phyloP scores from a whole-genome alignment of 2,329 filamentous ascomycete species.

The Aspergillus uvarum region DNA sequence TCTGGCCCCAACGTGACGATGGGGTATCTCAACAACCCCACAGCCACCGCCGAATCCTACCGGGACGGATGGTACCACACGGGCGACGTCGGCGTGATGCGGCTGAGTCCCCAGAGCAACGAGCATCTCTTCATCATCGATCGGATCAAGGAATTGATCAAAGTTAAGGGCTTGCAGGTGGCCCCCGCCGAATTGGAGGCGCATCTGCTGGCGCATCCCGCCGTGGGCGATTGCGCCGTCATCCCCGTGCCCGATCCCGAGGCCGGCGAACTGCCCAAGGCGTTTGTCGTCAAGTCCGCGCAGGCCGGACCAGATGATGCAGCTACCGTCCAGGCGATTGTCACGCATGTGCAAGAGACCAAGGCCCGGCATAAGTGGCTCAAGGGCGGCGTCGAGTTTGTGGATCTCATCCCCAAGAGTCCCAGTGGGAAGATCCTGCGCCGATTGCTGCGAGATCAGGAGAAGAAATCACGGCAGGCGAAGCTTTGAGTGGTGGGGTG shows the following conservation, averaged over 20 bases:
- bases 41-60: constrained; percentile 68
- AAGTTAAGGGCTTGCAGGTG: constrained; percentile 60
- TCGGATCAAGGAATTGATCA: constrained; percentile 68
- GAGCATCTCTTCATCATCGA: constrained; percentile 50
- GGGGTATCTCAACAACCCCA: constrained; percentile 73
- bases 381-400: background rate
- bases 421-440: background rate
- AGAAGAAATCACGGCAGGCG: background rate
- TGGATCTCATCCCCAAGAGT: background rate
- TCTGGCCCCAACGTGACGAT: constrained; percentile 67
- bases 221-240: constrained; percentile 59
- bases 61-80: constrained; percentile 58
- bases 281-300: constrained; percentile 51
- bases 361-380: background rate
- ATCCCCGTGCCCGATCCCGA: constrained; percentile 33
- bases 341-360: background rate
- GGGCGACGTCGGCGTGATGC: constrained; percentile 63
- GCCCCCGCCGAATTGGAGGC: constrained; percentile 65
- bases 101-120: constrained; percentile 8
- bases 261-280: constrained; percentile 58
- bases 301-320: constrained; percentile 25
- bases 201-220: constrained; percentile 56
- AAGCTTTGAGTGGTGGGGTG: background rate
- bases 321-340: background rate
- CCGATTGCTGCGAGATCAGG: background rate